phyloP scores from a whole-genome alignment of 768 basidiomycete species.

The Mycena latifolia region DNA sequence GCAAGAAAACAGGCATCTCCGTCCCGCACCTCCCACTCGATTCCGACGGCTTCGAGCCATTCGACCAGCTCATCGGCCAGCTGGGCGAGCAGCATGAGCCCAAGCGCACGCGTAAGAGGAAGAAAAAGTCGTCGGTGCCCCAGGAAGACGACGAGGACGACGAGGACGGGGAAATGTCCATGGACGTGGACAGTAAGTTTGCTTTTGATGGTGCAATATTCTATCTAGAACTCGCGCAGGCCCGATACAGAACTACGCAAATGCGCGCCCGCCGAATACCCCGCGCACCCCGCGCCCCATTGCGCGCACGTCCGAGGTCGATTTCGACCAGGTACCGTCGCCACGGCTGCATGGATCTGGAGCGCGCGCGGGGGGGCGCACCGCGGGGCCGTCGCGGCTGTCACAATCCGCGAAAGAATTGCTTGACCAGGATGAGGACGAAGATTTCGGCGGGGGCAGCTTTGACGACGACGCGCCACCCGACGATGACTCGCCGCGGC shows the following conservation, averaged over 20 bases:
- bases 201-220: background rate
- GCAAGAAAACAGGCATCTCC: constrained; percentile 84
- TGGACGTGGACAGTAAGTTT: constrained; percentile 81
- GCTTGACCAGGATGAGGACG: constrained; percentile 38
- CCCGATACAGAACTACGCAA: constrained; percentile 57
- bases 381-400: constrained; percentile 56
- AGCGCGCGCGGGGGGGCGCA: constrained; percentile 43
- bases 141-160: constrained; percentile 57
- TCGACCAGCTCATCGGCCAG: constrained; percentile 79
- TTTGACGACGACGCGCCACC: constrained; percentile 45
- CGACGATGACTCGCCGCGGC: constrained; percentile 45
- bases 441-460: constrained; percentile 43
- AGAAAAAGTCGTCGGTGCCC: constrained; percentile 57
- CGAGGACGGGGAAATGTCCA: constrained; percentile 77
- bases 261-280: constrained; percentile 54
- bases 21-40: constrained; percentile 77
- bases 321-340: constrained; percentile 75
- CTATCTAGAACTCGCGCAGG: constrained; percentile 40
- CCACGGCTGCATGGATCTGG: constrained; percentile 55
- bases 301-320: constrained; percentile 63
- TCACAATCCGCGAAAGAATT: constrained; percentile 44
- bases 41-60: constrained; percentile 88
- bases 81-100: constrained; percentile 54
- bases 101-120: constrained; percentile 59
- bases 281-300: constrained; percentile 62